A percentile compares a stretch with the other conserved stretches of the same genome.
Evolutionary conservation across 2,329 filamentous ascomycete genomes (phyloP).

Genomic region (Penicillium polonicum): DNA sequence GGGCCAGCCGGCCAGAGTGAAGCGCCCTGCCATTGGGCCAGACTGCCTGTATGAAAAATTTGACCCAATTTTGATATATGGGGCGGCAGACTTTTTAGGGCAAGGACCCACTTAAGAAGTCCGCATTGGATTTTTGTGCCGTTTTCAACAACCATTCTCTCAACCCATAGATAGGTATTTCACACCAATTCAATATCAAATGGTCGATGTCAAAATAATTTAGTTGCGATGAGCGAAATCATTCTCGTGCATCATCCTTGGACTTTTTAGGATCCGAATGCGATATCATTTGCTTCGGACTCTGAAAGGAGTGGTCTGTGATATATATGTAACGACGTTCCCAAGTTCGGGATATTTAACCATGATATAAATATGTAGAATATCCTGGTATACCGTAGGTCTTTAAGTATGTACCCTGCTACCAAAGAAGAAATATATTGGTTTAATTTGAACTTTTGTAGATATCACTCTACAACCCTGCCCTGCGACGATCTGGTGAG

Average conservation of each 20-base stretch:
- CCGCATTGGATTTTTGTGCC: not conserved
- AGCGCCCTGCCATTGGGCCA: conserved; percentile 52
- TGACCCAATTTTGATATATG: not conserved
- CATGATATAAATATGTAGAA: not conserved
- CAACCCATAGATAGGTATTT: not conserved
- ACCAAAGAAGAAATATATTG: too few relatives aligned
- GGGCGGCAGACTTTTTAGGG: not conserved
- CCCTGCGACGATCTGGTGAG: not conserved
- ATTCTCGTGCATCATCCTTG: not conserved
- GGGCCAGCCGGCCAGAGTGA: conserved; percentile 42
- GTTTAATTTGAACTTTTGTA: too few relatives aligned
- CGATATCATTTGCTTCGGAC: not conserved
- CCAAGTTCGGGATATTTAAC: not conserved
- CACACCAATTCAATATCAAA: not conserved
- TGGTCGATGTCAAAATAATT: not conserved
- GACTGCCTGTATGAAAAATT: not conserved
- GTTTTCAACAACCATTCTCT: not conserved
- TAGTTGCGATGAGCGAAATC: not conserved
- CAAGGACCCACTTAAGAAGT: not conserved
- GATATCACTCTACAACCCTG: not conserved
- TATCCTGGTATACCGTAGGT: too few relatives aligned
- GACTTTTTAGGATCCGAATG: not conserved
- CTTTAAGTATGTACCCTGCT: too few relatives aligned
- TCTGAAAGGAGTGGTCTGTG: not conserved
- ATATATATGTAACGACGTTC: not conserved